Base-by-base conservation (phyloP, 2,329 filamentous ascomycete species). In the Xylariaceae sp. region DNA sequence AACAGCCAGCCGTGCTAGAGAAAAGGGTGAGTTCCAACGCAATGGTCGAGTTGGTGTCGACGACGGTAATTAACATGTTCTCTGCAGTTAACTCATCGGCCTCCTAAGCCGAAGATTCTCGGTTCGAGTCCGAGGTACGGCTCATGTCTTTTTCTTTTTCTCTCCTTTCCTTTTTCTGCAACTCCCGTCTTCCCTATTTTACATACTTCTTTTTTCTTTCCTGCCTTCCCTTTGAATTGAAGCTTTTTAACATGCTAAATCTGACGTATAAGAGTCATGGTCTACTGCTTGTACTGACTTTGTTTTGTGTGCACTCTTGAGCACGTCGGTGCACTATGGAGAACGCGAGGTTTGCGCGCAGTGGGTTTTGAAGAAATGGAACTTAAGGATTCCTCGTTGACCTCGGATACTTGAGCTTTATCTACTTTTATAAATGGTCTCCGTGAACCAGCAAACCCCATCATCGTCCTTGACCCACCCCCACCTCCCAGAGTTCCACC, bases 41-140 rank as follows among this genome's bases (percentile, higher is more conserved):
- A 46, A 45, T 53, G 49, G 47, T 16, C 19, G 16, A 43, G 5
- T 26, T 26, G 42, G 46, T 51, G 42, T 6, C 18, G 43, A 19
- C 19, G 4, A 48, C 13, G 29, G 16, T 36, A 13, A 30, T 53
- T 56, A 55, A 58, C 49, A 9, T 13, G 10, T 13, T 42, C n/a
- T 51, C 48, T 21, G 39, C 29, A 61, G 59, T 56, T 56, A 61
- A 61, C 59, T 60, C 57, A 32, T 56, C 49, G 53, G 57, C 50
- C 57, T 61, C 59, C 59, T 61, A 61, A 61, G 53, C 57, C 53
- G 49, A 56, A 61, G 59, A 61, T 59, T 61, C 57, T 53, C 57
- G 59, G 59, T 61, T 61, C 59, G 42, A 61, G 59, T 61, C 59
- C 57, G 57, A 44, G 57, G 55, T 58, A 10, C 30, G 57, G 59